Evolutionary conservation across 306 rosid genomes (phyloP), one percentile per base, ranked within the genome.

Genomic region (Prinsepia uniflora): DNA sequence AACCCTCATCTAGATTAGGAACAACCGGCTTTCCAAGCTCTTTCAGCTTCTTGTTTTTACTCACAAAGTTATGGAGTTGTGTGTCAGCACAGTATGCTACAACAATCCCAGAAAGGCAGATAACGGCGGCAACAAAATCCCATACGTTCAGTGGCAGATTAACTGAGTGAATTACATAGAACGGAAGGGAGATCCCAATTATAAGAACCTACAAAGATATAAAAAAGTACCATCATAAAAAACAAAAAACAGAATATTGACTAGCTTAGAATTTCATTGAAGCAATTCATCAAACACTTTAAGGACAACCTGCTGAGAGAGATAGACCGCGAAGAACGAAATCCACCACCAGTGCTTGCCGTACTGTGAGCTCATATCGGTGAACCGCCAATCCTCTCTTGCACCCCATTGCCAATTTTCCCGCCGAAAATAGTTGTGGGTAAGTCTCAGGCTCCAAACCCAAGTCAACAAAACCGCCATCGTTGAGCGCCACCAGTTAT

Each of bases 321-420:
- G 73, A 68, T 94, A 94, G 81, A 94, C 82, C 24, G 89, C 81
- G 67, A 94, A 87, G 82, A 94, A 90, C 24, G 97, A 94, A 73
- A 84, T 45, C 96, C 97, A 94, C 96, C 98, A 89, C 98, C 98
- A 94, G 12, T 76, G 83, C 1, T 74, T 81, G 3, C 92, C 97
- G 70, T 90, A 87, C 55, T 83, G 97, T 15, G 60, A 75, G 41
- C 84, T 79, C 98, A 94, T 81, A 63, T 89, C 90, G 17, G 90
- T 82, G 81, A 94, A 90, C 77, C 98, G 86, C 98, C 98, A 94
- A 68, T 94, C 98, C 74, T 94, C 92, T 72, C 89, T 88, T 4
- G 86, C 88, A 52, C 98, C 98, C 97, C 91, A 87, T 49, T 89
- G 89, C 98, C 98, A 94, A 10, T 62, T 76, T 53, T 94, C 98